These are phyloP conservation scores for Alternaria dauci DNA, from an alignment of 2,329 filamentous ascomycete genomes.

Conservation along the genomic window DNA sequence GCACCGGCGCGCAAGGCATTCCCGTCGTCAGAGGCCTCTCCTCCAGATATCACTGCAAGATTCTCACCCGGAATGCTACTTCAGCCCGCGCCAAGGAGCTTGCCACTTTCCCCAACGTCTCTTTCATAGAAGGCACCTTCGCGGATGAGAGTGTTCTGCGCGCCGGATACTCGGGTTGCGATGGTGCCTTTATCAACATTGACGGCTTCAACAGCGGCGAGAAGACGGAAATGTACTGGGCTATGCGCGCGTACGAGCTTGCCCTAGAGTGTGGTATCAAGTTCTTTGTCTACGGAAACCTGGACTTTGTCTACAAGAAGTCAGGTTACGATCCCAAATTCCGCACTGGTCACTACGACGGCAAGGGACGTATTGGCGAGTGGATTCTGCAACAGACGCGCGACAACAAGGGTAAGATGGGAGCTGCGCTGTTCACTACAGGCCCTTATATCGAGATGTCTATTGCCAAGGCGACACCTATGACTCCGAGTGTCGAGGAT, in stretches of 20 bases:
- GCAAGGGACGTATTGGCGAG: conserved; percentile 48
- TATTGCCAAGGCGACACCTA: conserved; percentile 18
- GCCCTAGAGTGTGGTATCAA: conserved; percentile 33
- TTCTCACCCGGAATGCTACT: not conserved
- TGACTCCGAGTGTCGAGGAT: too few species aligned
- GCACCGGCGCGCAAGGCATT: conserved; percentile 37
- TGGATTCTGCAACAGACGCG: conserved; percentile 16
- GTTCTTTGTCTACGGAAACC: too few species aligned
- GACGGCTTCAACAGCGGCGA: conserved; percentile 29
- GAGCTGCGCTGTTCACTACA: conserved; percentile 39
- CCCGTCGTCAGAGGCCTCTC: conserved; percentile 20
- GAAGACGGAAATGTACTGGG: conserved; percentile 61
- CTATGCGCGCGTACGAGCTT: conserved; percentile 49
- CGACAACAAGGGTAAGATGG: conserved; percentile 18
- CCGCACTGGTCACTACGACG: conserved; percentile 51
- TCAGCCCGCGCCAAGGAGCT: not conserved
- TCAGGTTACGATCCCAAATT: too few species aligned
- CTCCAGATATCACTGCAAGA: not conserved
- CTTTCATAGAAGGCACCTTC: not conserved
- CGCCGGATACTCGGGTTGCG: not conserved
- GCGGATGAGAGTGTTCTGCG: not conserved
- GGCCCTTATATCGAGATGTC: conserved; percentile 44
- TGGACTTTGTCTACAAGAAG: too few species aligned
- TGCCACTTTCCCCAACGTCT: not conserved
- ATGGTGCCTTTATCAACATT: not conserved